Evolutionary conservation across 75 land plant species (phyloP).

Genomic region (Cryptomeria japonica): DNA sequence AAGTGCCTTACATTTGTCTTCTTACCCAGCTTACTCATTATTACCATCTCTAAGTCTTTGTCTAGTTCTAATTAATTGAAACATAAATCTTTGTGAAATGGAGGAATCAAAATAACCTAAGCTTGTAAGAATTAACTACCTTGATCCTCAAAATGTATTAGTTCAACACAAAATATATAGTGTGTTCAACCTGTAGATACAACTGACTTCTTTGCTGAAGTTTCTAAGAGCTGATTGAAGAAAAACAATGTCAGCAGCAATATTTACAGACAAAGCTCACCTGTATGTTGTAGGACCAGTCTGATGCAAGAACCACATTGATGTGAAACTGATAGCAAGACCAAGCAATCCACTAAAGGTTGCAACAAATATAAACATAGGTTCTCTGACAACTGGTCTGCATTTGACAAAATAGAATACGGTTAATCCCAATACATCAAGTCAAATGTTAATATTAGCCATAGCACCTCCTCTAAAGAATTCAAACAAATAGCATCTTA

Average conservation of each 20-base stretch:
- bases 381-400: constrained; percentile 47
- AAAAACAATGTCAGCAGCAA: background rate
- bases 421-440: background rate
- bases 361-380: constrained; percentile 77
- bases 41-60: background rate
- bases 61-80: background rate
- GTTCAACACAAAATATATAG: background rate
- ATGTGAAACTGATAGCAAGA: constrained; percentile 89
- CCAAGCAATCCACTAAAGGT: constrained; percentile 89
- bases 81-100: background rate
- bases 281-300: constrained; percentile 94
- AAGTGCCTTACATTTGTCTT: background rate
- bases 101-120: background rate
- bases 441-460: background rate
- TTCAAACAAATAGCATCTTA: background rate
- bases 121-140: background rate
- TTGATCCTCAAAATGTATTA: background rate
- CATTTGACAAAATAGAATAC: background rate
- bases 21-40: background rate
- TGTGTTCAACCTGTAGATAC: background rate
- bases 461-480: background rate
- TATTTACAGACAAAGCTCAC: constrained; percentile 23
- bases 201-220: background rate
- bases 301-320: constrained; percentile 96
- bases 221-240: background rate